These are phyloP conservation scores for Citrus glauca DNA, from an alignment of 345 rosid genomes.

Conservation along the genomic window DNA sequence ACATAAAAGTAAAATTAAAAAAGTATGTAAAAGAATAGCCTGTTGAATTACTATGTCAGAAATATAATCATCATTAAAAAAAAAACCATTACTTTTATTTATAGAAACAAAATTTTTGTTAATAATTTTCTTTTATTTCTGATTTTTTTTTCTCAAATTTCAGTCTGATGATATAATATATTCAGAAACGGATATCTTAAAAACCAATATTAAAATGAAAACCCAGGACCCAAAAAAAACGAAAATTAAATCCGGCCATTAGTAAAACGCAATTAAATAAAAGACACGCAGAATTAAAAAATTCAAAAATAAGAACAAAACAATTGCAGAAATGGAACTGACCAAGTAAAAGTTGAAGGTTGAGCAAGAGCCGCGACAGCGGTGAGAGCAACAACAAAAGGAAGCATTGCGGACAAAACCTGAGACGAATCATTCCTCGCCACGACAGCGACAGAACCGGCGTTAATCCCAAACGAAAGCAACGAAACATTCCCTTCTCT, in stretches of 20 bases:
- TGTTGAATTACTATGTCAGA: background rate
- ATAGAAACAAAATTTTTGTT: background rate
- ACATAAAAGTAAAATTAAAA: background rate
- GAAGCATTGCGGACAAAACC: conserved; percentile 82
- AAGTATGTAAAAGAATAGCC: no score
- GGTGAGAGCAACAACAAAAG: conserved; percentile 78
- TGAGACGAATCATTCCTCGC: conserved; percentile 54
- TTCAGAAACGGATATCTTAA: background rate
- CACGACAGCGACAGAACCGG: conserved; percentile 24
- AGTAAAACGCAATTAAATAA: background rate
- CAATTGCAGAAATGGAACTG: background rate
- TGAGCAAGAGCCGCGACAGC: conserved; percentile 81
- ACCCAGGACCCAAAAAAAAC: background rate
- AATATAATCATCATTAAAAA: background rate
- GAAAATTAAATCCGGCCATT: background rate
- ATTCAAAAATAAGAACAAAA: background rate
- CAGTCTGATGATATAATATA: background rate
- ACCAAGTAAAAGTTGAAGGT: conserved; percentile 93
- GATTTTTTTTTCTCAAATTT: background rate
- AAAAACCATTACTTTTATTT: background rate
- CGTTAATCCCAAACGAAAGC: conserved; percentile 54
- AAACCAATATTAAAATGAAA: background rate
- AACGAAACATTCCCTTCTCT: conserved; percentile 73
- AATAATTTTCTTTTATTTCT: no score
- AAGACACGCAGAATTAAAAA: background rate